Percentiles rank a stretch among this genome's conserved stretches.
phyloP scores from a whole-genome alignment of 2,329 filamentous ascomycete genomes.

The Orbilia oligospora region DNA sequence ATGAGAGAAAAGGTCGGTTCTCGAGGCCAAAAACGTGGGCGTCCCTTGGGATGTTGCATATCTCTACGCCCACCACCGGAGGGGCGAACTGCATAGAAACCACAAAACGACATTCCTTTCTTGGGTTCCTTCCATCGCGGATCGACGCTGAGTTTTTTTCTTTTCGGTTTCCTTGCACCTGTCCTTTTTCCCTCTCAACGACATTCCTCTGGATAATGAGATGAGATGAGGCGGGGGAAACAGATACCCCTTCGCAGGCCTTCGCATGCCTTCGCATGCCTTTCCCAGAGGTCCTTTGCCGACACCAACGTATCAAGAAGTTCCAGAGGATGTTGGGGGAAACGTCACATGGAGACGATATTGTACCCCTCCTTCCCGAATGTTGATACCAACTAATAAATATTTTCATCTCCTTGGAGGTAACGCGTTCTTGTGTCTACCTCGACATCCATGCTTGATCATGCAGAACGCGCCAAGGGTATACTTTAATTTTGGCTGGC shows the following conservation, averaged over 20 bases:
- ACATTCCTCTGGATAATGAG: constrained; percentile 42
- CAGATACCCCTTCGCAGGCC: constrained; percentile 9
- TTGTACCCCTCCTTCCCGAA: constrained; percentile 23
- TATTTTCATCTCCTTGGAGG: not conserved
- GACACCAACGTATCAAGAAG: constrained; percentile 28
- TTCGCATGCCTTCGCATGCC: constrained; percentile 52
- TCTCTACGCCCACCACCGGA: constrained; percentile 54
- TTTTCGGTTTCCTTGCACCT: constrained; percentile 22
- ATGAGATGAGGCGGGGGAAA: constrained; percentile 54
- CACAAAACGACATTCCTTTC: constrained; percentile 58
- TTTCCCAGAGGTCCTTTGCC: constrained; percentile 44
- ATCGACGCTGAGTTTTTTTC: constrained; percentile 52
- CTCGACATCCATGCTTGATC: not conserved
- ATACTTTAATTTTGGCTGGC: constrained; percentile 35
- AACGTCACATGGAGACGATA: constrained; percentile 37
- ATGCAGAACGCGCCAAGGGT: constrained; percentile 38
- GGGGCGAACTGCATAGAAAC: constrained; percentile 37
- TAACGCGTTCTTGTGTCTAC: constrained; percentile 1
- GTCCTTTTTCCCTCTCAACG: constrained; percentile 17
- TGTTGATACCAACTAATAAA: constrained; percentile 6
- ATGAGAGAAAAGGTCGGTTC: constrained; percentile 34
- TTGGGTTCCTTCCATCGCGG: constrained; percentile 56
- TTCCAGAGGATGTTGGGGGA: constrained; percentile 5
- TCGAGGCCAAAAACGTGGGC: constrained; percentile 57
- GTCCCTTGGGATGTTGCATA: constrained; percentile 53